A percentile compares a stretch with the other conserved stretches of the same genome.
Evolutionary conservation across 2,329 filamentous ascomycete species (phyloP).

Genomic region (Fusarium sp.): DNA sequence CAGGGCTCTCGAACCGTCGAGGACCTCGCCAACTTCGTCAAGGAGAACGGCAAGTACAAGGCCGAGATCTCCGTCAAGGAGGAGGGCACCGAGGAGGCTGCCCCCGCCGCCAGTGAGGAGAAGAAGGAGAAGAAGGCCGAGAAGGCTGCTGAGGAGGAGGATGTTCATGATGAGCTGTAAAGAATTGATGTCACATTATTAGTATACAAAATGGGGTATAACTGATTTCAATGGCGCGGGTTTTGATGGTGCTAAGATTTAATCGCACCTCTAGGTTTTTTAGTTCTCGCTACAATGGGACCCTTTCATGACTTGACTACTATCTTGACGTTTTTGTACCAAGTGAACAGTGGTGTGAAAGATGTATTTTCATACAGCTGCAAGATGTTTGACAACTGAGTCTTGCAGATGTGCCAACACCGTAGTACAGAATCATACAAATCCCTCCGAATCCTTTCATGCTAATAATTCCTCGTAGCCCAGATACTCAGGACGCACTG

Average conservation of each 20-base stretch:
- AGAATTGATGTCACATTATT: slow-evolving; percentile 49
- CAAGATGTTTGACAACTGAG: slow-evolving; percentile 8
- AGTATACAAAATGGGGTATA: slow-evolving; percentile 47
- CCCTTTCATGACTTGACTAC: slow-evolving; percentile 40
- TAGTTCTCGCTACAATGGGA: slow-evolving; percentile 46
- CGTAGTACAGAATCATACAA: slow-evolving; percentile 29
- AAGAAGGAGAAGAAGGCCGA: slow-evolving; percentile 58
- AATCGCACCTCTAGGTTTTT: slow-evolving; percentile 44
- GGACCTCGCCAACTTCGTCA: slow-evolving; percentile 91
- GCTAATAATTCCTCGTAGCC: slow-evolving; percentile 6
- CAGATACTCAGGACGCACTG: slow-evolving; percentile 9
- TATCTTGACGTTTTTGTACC: slow-evolving; percentile 8
- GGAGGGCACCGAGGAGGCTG: slow-evolving; percentile 66
- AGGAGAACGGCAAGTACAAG: slow-evolving; percentile 93
- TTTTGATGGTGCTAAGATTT: slow-evolving; percentile 46
- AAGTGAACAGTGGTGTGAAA: background rate
- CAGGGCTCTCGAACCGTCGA: slow-evolving; percentile 87
- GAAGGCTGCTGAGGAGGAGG: slow-evolving; percentile 58
- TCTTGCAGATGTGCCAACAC: slow-evolving; percentile 28
- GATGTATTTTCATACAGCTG: background rate
- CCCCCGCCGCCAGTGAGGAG: slow-evolving; percentile 65
- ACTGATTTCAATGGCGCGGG: slow-evolving; percentile 52
- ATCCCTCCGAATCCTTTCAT: slow-evolving; percentile 11
- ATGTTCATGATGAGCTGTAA: slow-evolving; percentile 82
- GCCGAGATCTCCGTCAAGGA: slow-evolving; percentile 72